phyloP scores from a whole-genome alignment of 2,329 filamentous ascomycete genomes.

The Sphaerulina vaccinii region DNA sequence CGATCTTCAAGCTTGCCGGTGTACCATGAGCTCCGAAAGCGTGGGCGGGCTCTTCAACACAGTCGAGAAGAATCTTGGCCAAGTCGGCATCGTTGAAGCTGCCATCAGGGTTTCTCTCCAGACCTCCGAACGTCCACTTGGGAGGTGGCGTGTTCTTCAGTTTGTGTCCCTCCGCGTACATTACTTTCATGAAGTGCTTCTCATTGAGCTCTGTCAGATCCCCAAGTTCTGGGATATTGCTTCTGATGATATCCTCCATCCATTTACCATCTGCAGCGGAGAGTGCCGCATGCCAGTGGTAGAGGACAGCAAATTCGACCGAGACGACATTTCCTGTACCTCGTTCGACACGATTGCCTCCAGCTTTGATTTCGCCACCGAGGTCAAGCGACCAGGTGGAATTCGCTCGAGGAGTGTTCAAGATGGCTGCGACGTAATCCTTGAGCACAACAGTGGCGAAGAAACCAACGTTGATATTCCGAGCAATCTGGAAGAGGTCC shows the following conservation, averaged over 20 bases:
- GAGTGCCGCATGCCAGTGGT: constrained; percentile 50
- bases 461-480: constrained; percentile 51
- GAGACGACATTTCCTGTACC: constrained; percentile 48
- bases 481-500: constrained; percentile 49
- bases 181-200: constrained; percentile 45
- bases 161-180: constrained; percentile 38
- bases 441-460: constrained; percentile 48
- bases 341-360: constrained; percentile 41
- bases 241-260: constrained; percentile 45
- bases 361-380: constrained; percentile 47
- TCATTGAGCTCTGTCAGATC: constrained; percentile 46
- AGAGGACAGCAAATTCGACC: constrained; percentile 49
- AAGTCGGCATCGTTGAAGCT: constrained; percentile 47
- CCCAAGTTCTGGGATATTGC: constrained; percentile 40
- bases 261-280: constrained; percentile 47
- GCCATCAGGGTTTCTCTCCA: constrained; percentile 44
- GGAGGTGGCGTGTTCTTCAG: constrained; percentile 36
- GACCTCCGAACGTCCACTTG: constrained; percentile 45
- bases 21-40: constrained; percentile 53
- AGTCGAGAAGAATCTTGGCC: constrained; percentile 47
- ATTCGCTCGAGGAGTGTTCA: constrained; percentile 47
- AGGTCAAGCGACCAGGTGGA: constrained; percentile 49
- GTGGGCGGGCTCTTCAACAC: constrained; percentile 51
- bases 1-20: constrained; percentile 47
- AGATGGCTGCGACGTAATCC: constrained; percentile 49